Base-by-base conservation (phyloP, 208 protist species). In the Leishmania guyanensis region DNA sequence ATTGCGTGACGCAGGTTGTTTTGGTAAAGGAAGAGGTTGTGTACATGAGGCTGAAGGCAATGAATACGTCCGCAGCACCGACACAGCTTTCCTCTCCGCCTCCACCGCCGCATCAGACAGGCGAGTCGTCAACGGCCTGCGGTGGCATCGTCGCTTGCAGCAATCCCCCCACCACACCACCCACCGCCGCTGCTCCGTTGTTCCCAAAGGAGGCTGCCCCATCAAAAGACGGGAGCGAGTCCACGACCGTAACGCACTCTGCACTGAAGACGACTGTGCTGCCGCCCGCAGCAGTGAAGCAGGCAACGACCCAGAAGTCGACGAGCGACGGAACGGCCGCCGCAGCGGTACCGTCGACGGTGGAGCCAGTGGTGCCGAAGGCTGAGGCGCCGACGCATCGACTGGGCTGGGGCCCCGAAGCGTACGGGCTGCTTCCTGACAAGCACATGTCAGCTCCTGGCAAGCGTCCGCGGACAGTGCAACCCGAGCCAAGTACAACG, bases 401-500 rank as follows among this genome's bases (percentile, higher is more conserved):
- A 20, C 75, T n/a, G 39, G 89, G 88, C 14, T 94, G 91, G 91
- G 91, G 90, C 14, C 87, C 87, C 0, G 87, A 92, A 60, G 91
- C 91, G 62, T 76, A 94, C 78, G 88, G 88, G 50, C 66, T 87
- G 65, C 92, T 95, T 79, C 64, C 89, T 4, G 77, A 80, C 22
- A 97, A 94, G 84, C 95, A 94, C 81, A 83, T 91, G n/a, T 85
- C 89, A 5, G 89, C 81, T 36, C 91, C 91, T 3, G 90, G 92
- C 54, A 91, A 92, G 83, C 89, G 88, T 4, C 81, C 82, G 70
- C 86, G 89, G 33, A 26, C 58, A 36, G 22, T 62, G 5, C 17
- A 20, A 14, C 29, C 53, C 1, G 29, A 5, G 9, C 33, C 39
- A 9, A 70, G 54, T 22, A 56, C 64, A 8, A 82, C 79, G 10